Evolutionary conservation across 108 stramenopile species (phyloP).

Genomic region (Epipyxis sp.): DNA sequence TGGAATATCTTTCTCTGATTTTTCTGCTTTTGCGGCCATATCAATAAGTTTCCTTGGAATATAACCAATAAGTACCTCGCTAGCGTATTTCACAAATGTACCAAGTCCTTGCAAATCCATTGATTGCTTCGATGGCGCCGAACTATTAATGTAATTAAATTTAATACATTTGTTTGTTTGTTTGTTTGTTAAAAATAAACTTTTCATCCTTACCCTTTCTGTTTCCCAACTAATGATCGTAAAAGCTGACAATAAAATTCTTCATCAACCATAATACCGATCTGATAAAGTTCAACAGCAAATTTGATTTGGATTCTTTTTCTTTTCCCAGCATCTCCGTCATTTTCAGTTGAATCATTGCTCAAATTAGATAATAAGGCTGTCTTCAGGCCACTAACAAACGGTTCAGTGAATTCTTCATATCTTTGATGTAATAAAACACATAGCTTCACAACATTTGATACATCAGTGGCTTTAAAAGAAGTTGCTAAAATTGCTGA

Average conservation of each 20-base stretch:
- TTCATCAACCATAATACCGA: slow-evolving; percentile 8
- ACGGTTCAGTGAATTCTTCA: slow-evolving; percentile 31
- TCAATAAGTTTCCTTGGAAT: neutral
- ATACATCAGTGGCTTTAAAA: slow-evolving; percentile 56
- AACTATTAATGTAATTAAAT: no score
- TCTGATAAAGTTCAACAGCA: slow-evolving; percentile 14
- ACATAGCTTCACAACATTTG: slow-evolving; percentile 44
- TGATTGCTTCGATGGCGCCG: neutral
- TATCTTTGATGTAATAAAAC: slow-evolving; percentile 22
- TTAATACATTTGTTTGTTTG: no score
- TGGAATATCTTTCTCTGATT: slow-evolving; percentile 18
- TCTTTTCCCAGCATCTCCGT: slow-evolving; percentile 10
- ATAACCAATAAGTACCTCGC: slow-evolving; percentile 7
- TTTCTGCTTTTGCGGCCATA: neutral
- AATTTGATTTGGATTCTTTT: slow-evolving; percentile 5
- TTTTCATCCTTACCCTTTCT: no score
- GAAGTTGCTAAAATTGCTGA: slow-evolving; percentile 70
- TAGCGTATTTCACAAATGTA: slow-evolving; percentile 22
- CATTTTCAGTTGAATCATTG: neutral
- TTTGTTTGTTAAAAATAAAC: no score
- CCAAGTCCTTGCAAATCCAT: slow-evolving; percentile 20
- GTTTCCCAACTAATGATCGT: neutral
- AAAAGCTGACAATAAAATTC: slow-evolving; percentile 26
- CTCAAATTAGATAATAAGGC: neutral
- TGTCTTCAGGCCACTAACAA: slow-evolving; percentile 15